Evolutionary conservation across 352 stramenopile species (phyloP).

Genomic region (Pythium brassicae): DNA sequence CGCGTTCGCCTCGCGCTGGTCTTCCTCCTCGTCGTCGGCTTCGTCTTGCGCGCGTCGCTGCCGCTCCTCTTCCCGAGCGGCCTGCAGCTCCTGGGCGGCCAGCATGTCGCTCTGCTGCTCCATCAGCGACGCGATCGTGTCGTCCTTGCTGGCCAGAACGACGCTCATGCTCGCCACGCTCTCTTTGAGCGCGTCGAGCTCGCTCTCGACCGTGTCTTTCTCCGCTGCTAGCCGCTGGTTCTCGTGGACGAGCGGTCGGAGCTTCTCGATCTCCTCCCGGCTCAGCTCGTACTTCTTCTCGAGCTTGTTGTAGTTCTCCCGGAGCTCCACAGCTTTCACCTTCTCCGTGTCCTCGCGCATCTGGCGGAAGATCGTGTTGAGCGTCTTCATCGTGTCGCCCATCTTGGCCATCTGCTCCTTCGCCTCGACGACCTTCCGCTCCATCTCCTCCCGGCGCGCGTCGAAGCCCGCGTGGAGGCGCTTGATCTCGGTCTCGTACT

Average conservation of each 20-base stretch:
- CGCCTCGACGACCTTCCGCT: slow-evolving; percentile 56
- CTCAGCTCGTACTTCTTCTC: slow-evolving; percentile 61
- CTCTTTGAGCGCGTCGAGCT: slow-evolving; percentile 34
- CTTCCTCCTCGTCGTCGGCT: slow-evolving; percentile 29
- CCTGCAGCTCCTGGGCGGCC: slow-evolving; percentile 51
- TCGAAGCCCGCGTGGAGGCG: slow-evolving; percentile 44
- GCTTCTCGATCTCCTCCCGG: slow-evolving; percentile 53
- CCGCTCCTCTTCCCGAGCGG: slow-evolving; percentile 47
- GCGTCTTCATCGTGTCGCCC: slow-evolving; percentile 89
- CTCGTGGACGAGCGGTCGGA: slow-evolving; percentile 48
- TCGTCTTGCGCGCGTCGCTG: slow-evolving; percentile 34
- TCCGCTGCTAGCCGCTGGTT: slow-evolving; percentile 44
- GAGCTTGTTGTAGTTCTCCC: slow-evolving; percentile 70
- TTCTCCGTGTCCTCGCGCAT: slow-evolving; percentile 91
- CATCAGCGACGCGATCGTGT: slow-evolving; percentile 61
- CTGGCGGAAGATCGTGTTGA: slow-evolving; percentile 92
- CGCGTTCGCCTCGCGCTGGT: not conserved
- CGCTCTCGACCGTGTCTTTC: slow-evolving; percentile 24
- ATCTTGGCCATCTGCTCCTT: slow-evolving; percentile 88
- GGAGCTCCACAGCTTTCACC: slow-evolving; percentile 84
- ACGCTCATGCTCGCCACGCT: slow-evolving; percentile 34
- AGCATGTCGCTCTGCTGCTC: slow-evolving; percentile 75
- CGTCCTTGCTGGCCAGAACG: slow-evolving; percentile 51
- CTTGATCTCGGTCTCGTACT: slow-evolving; percentile 55
- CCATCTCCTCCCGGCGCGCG: slow-evolving; percentile 49